phyloP scores from a whole-genome alignment of 164 flowering plant species.

The Aristolochia fimbriata region DNA sequence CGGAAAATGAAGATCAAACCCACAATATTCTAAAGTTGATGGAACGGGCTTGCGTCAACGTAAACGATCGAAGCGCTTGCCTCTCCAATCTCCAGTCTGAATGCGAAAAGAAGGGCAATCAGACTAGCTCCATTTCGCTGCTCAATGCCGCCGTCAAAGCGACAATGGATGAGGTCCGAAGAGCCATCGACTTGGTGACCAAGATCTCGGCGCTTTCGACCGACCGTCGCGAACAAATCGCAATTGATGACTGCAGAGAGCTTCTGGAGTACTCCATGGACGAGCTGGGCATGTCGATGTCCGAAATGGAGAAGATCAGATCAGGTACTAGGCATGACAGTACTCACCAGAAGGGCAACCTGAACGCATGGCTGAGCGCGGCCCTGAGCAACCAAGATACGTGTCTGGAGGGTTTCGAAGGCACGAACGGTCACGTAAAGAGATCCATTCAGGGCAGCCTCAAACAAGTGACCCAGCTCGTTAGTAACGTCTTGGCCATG shows the following conservation, averaged over 20 bases:
- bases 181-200: conserved; percentile 33
- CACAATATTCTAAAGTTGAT: conserved; percentile 24
- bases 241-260: conserved; percentile 73
- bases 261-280: conserved; percentile 73
- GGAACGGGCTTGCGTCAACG: conserved; percentile 29
- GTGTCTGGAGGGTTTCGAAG: conserved; percentile 85
- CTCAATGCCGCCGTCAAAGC: conserved; percentile 45
- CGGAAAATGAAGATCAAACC: conserved; percentile 7
- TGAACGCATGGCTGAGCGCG: conserved; percentile 84
- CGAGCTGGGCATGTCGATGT: conserved; percentile 65
- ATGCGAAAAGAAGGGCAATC: neutral
- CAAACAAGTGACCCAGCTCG: conserved; percentile 65
- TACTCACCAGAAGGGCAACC: conserved; percentile 35
- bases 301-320: conserved; percentile 49
- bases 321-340: conserved; percentile 20
- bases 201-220: conserved; percentile 45
- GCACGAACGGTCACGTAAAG: conserved; percentile 46
- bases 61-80: conserved; percentile 24
- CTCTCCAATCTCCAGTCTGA: conserved; percentile 3
- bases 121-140: conserved; percentile 26
- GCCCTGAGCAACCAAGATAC: conserved; percentile 92
- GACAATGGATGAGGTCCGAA: conserved; percentile 42
- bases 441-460: conserved; percentile 52
- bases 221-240: conserved; percentile 56
- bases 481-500: conserved; percentile 53